Evolutionary conservation across 345 rosid species (phyloP), one percentile per base, ranked within the genome.

Genomic region (Abelmoschus esculentus): DNA sequence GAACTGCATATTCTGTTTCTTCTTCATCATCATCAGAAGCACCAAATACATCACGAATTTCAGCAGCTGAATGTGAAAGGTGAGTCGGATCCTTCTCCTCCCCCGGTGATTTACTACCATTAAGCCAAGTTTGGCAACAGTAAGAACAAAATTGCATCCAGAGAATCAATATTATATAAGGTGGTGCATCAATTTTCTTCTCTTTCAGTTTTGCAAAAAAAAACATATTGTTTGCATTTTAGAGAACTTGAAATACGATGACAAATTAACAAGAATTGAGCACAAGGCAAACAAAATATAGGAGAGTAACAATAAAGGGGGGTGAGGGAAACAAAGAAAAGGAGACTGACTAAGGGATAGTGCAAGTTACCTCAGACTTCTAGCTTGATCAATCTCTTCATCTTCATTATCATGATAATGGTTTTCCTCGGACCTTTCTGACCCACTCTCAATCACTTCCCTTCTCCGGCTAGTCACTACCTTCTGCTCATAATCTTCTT

Each of bases 11-110:
- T 29, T 79, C 93, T 61, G 80, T 86, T 17, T 71, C 89, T 17
- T 72, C 89, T 36, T 91, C 99, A 0, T 46, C 50, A 3, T 46
- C 50, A 73, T 95, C 99, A 34, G 98, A 91, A 58, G 87, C 97
- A 67, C 99, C 99, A 83, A 95, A 95, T 53, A 95, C 99, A 84
- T 95, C 96, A 72, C 99, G 96, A 74, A 95, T 90, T 79, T 91
- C 96, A 54, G 88, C 90, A 17, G 88, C 87, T 18, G 97, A 80
- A 28, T 79, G 89, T 60, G 83, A 76, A 76, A 77, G 77, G 57
- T 82, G 86, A 73, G 76, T 68, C 62, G 76, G 90, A 75, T 86
- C 90, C 85, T 87, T 88, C 49, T 38, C 32, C 32, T 31, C 86
- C 70, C 69, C 84, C 46, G 81, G 89, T 26, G 92, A 90, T 61